These are phyloP conservation scores for Lathyrus oleraceus DNA, from an alignment of 306 rosid genomes.

Conservation along the genomic window DNA sequence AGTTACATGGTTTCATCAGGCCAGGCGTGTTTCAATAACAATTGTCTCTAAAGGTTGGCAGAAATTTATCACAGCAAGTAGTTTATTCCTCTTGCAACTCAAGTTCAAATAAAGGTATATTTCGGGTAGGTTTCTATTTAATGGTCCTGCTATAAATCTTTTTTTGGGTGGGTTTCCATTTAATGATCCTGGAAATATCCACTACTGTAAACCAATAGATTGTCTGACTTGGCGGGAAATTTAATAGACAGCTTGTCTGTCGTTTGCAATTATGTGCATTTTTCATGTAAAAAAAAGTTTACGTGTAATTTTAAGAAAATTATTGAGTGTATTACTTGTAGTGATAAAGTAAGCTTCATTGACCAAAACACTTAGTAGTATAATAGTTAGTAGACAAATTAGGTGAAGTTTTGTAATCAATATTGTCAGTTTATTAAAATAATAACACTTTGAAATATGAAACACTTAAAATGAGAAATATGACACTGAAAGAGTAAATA, in stretches of 20 bases:
- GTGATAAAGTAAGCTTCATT: background rate
- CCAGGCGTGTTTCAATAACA: background rate
- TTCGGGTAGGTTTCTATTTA: constrained; percentile 1
- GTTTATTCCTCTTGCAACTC: background rate
- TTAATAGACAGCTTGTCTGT: background rate
- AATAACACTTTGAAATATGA: background rate
- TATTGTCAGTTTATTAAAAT: background rate
- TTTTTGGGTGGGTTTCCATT: constrained; percentile 4
- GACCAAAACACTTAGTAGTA: background rate
- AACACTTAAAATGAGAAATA: background rate
- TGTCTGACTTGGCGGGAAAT: constrained; percentile 3
- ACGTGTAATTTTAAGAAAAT: background rate
- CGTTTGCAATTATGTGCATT: too few species aligned
- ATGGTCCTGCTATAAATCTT: background rate
- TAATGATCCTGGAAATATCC: background rate
- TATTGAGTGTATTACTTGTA: background rate
- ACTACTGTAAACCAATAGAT: constrained; percentile 1
- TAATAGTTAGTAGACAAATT: background rate
- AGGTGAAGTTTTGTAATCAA: background rate
- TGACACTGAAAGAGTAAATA: background rate
- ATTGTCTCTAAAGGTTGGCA: background rate
- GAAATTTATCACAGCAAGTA: constrained; percentile 13
- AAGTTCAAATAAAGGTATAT: background rate
- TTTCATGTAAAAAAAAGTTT: background rate
- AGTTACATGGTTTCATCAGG: background rate